Conservation (phyloP, 1,139 yeast species). For the Hansenula lynferdii region DNA sequence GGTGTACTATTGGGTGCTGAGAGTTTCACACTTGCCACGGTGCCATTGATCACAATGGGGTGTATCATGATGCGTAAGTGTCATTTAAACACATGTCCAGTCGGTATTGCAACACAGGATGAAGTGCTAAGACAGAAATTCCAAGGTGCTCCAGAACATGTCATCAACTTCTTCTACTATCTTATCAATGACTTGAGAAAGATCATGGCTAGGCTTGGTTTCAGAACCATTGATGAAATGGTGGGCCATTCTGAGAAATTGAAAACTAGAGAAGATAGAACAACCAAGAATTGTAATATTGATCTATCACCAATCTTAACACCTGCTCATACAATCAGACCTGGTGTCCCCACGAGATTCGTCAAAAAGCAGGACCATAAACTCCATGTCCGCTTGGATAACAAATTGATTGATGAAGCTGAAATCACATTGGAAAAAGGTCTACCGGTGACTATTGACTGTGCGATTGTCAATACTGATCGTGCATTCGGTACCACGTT, state of each 20-base stretch:
- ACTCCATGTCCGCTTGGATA: slow-evolving; percentile 88
- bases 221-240: slow-evolving; percentile 96
- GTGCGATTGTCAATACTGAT: slow-evolving; percentile 91
- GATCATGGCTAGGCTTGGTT: slow-evolving; percentile 93
- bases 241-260: slow-evolving; percentile 94
- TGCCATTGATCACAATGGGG: slow-evolving; percentile 96
- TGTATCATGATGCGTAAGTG: slow-evolving; percentile 96
- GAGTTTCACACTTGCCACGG: slow-evolving; percentile 97
- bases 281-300: slow-evolving; percentile 85
- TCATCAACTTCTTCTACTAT: slow-evolving; percentile 94
- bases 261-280: slow-evolving; percentile 80
- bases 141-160: slow-evolving; percentile 97
- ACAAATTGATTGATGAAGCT: slow-evolving; percentile 93
- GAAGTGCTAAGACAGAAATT: slow-evolving; percentile 90
- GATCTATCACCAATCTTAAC: slow-evolving; percentile 92
- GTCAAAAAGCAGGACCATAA: slow-evolving; percentile 94
- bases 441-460: slow-evolving; percentile 88
- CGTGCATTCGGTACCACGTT: slow-evolving; percentile 94
- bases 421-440: slow-evolving; percentile 93
- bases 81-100: slow-evolving; percentile 92
- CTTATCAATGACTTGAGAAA: slow-evolving; percentile 87
- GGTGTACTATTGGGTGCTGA: slow-evolving; percentile 97
- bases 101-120: slow-evolving; percentile 98
- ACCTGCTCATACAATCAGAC: slow-evolving; percentile 95
- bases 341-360: slow-evolving; percentile 95